Conservation (phyloP, 108 stramenopile species). For the Cyclostephanos invisitatus region DNA sequence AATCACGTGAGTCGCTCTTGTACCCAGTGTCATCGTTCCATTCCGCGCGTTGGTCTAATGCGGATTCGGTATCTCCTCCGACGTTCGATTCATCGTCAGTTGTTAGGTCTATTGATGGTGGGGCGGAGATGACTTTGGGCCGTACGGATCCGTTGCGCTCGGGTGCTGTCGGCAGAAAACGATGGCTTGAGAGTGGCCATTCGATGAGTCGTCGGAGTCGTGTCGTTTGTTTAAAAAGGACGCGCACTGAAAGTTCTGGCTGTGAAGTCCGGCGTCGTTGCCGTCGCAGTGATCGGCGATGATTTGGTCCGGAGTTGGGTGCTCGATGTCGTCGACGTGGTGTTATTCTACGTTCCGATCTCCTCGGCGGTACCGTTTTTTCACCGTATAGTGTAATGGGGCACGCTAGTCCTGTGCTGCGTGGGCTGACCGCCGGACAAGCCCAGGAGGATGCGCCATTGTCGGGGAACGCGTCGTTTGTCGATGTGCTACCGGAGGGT, state of each 20-base stretch:
- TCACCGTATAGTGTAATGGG: no score
- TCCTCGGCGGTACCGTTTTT: no score
- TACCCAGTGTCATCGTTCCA: no score
- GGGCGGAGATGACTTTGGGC: no score
- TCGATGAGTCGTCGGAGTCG: neutral
- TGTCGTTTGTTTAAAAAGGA: neutral
- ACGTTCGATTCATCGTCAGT: neutral
- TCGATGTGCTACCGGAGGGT: neutral
- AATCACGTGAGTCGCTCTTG: neutral
- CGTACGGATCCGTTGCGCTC: no score
- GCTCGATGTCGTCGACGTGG: neutral
- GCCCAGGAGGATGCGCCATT: neutral
- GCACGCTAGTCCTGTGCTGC: no score
- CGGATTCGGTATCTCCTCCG: neutral
- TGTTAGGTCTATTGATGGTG: no score
- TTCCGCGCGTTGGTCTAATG: no score
- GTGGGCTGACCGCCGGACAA: neutral
- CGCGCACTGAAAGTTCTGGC: neutral
- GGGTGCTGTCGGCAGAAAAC: no score
- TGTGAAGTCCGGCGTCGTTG: neutral
- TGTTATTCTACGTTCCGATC: neutral
- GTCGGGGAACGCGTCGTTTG: neutral
- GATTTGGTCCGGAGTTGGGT: neutral
- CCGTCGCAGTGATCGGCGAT: neutral
- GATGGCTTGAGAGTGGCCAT: neutral